These are phyloP conservation scores for Auricularia sp. DNA, from an alignment of 768 basidiomycete genomes.

Conservation along the genomic window DNA sequence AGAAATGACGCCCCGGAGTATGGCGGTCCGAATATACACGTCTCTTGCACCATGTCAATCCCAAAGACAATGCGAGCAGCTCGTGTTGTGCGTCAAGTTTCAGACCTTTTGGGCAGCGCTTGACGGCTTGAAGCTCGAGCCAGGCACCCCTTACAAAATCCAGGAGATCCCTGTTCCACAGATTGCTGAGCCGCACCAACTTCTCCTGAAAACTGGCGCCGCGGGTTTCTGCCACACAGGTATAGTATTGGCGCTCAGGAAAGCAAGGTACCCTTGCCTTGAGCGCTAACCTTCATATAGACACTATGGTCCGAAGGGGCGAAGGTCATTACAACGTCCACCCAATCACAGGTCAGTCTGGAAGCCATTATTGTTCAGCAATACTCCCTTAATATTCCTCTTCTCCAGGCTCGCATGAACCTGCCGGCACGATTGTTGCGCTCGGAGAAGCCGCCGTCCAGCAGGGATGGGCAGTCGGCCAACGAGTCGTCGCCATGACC, in stretches of 20 bases:
- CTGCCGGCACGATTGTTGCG: conserved; percentile 5
- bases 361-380: background rate
- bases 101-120: background rate
- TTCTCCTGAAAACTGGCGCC: conserved; percentile 5
- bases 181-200: background rate
- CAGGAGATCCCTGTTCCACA: conserved; percentile 7
- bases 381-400: background rate
- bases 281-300: background rate
- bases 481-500: background rate
- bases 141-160: background rate
- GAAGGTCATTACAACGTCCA: background rate
- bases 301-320: background rate
- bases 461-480: background rate
- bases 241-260: background rate
- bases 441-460: conserved; percentile 2
- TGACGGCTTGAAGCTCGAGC: background rate
- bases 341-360: conserved; percentile 1
- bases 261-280: too few species aligned
- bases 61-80: background rate
- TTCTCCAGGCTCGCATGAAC: conserved; percentile 3
- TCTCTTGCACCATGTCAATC: background rate
- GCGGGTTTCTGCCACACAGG: conserved; percentile 8
- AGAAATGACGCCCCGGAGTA: background rate
- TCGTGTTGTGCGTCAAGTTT: background rate
- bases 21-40: background rate